phyloP scores from a whole-genome alignment of 192 early-diverging fungal genomes.

The Coemansia sp. region DNA sequence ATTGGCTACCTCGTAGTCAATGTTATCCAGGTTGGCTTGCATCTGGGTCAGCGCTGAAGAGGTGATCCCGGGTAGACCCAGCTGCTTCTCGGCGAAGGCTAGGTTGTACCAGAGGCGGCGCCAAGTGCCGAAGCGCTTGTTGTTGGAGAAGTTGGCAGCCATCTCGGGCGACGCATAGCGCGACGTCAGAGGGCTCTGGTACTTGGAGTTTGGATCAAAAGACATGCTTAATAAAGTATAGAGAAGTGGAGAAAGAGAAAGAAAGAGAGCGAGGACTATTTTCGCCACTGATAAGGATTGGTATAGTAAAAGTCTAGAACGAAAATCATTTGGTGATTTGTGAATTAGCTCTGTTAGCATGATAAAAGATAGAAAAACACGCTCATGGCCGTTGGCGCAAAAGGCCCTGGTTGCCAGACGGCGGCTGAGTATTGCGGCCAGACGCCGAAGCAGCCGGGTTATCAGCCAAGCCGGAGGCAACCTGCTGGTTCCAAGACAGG shows the following conservation, averaged over 20 bases:
- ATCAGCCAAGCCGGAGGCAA: slow-evolving; percentile 46
- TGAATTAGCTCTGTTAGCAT: background rate
- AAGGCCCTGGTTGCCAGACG: background rate
- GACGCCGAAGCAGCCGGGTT: slow-evolving; percentile 18
- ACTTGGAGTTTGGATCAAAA: slow-evolving; percentile 70
- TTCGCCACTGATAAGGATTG: background rate
- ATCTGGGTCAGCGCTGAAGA: slow-evolving; percentile 86
- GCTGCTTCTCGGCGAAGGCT: slow-evolving; percentile 88
- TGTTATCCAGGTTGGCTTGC: slow-evolving; percentile 81
- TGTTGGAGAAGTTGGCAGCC: slow-evolving; percentile 94
- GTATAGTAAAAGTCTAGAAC: background rate
- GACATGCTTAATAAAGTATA: slow-evolving; percentile 10
- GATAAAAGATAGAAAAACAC: background rate
- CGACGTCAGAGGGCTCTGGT: slow-evolving; percentile 94
- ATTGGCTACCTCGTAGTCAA: slow-evolving; percentile 88
- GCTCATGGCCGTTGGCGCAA: slow-evolving; percentile 39
- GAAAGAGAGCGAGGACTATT: background rate
- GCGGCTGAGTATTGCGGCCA: slow-evolving; percentile 19
- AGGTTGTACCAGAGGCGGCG: slow-evolving; percentile 93
- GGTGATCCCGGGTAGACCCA: slow-evolving; percentile 88
- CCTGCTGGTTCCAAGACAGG: slow-evolving; percentile 91
- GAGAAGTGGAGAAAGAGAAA: slow-evolving; percentile 1
- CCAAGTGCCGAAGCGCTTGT: slow-evolving; percentile 96
- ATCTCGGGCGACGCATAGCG: slow-evolving; percentile 97
- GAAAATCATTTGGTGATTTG: background rate